These are phyloP conservation scores for Cupressus sempervirens DNA, from an alignment of 75 land plant genomes.

Conservation along the genomic window DNA sequence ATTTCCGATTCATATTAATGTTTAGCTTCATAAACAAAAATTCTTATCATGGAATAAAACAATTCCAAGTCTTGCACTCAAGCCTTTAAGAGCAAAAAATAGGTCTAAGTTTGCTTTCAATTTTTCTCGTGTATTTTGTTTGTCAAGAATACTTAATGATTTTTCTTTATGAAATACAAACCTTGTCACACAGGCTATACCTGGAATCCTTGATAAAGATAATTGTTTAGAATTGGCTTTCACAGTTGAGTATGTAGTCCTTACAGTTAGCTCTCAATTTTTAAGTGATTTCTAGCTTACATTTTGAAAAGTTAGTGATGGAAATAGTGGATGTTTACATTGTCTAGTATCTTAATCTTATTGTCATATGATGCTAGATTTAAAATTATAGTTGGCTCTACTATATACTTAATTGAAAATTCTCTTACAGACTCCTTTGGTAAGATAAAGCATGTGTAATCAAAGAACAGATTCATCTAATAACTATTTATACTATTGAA, in stretches of 20 bases:
- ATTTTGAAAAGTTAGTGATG: neutral
- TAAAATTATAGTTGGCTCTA: neutral
- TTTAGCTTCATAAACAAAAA: no score
- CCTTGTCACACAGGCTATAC: neutral
- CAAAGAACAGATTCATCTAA: neutral
- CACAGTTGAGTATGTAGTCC: neutral
- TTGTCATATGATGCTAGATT: neutral
- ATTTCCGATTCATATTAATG: no score
- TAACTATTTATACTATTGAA: neutral
- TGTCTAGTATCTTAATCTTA: neutral
- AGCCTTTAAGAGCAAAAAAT: no score
- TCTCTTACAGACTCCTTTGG: neutral
- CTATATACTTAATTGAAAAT: neutral
- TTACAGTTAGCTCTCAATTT: neutral
- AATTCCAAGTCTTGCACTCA: no score
- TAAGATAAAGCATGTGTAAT: neutral
- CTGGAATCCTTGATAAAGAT: neutral
- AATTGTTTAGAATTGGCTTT: neutral
- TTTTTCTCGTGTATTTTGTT: no score
- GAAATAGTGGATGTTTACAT: neutral
- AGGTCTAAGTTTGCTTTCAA: no score
- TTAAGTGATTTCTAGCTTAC: neutral
- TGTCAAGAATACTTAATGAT: no score
- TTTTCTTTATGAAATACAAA: no score
- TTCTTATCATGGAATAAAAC: no score